A percentile compares a stretch with the other conserved stretches of the same genome.
These are phyloP conservation scores for Candida vartiovaarae DNA, from an alignment of 805 yeast genomes.

Conservation along the genomic window DNA sequence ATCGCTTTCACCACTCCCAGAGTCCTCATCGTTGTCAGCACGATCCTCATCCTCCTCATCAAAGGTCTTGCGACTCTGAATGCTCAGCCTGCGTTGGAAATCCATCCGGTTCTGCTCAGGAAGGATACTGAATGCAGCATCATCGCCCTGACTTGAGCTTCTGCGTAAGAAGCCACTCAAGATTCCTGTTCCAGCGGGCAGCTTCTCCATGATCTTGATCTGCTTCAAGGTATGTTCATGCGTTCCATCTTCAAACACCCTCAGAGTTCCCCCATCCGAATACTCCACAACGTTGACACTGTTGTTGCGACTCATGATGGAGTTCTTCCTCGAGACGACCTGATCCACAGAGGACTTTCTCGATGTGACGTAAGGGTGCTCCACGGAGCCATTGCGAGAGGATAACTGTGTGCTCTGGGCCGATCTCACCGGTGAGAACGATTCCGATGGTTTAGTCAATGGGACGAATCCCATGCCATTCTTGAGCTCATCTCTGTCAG, in stretches of 20 bases:
- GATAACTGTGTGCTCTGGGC: no score
- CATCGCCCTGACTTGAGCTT: constrained; percentile 9
- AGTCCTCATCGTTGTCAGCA: constrained; percentile 4
- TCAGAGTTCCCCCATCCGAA: constrained; percentile 12
- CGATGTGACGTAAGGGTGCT: neutral
- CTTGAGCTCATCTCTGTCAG: no score
- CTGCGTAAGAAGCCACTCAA: constrained; percentile 20
- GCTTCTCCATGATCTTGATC: constrained; percentile 19
- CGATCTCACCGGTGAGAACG: no score
- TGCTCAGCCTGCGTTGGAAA: constrained; percentile 22
- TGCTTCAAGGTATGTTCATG: constrained; percentile 21
- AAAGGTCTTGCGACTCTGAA: constrained; percentile 19
- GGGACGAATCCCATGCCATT: no score
- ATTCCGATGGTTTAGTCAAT: no score
- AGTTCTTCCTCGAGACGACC: neutral
- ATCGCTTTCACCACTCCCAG: constrained; percentile 3
- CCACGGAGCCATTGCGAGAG: no score
- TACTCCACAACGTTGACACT: neutral
- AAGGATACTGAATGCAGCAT: constrained; percentile 22
- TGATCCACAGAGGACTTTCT: neutral
- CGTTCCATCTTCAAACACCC: constrained; percentile 17
- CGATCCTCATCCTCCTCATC: constrained; percentile 14
- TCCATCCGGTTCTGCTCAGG: constrained; percentile 24
- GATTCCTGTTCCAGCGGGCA: constrained; percentile 15
- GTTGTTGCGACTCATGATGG: neutral